These are phyloP conservation scores for Melampsora americana DNA, from an alignment of 1,284 basidiomycete species.

Conservation along the genomic window DNA sequence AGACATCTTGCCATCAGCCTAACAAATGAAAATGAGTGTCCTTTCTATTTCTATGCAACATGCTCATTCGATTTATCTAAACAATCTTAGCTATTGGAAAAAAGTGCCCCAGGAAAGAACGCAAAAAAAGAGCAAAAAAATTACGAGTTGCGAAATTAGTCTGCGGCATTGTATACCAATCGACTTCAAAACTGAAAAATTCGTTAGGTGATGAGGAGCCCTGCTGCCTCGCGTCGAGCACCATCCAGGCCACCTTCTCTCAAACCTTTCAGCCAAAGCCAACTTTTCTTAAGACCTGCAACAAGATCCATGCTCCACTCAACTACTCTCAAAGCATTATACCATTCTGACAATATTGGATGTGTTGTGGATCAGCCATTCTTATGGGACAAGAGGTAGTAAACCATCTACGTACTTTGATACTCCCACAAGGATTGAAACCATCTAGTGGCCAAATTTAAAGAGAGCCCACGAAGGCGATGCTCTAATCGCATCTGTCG, in stretches of 20 bases:
- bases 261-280: conserved; percentile 68
- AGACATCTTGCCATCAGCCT: no score
- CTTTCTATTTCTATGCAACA: no score
- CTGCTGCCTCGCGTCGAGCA: not conserved
- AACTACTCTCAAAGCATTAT: conserved; percentile 51
- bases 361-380: conserved; percentile 57
- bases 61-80: no score
- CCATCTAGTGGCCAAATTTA: conserved; percentile 61
- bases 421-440: conserved; percentile 67
- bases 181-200: no score
- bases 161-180: no score
- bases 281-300: conserved; percentile 63
- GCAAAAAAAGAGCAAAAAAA: no score
- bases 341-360: conserved; percentile 56
- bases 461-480: conserved; percentile 47
- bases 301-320: conserved; percentile 68
- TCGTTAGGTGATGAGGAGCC: not conserved
- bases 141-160: no score
- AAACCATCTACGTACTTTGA: conserved; percentile 42
- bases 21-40: no score
- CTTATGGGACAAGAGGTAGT: conserved; percentile 43
- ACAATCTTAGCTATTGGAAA: no score
- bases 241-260: conserved; percentile 38
- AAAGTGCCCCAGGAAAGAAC: no score
- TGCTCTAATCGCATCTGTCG: not conserved